A percentile compares a stretch with the other conserved stretches of the same genome.
Evolutionary conservation across 2,329 filamentous ascomycete species (phyloP).

Genomic region (Arthrobotrys sphaeroides): DNA sequence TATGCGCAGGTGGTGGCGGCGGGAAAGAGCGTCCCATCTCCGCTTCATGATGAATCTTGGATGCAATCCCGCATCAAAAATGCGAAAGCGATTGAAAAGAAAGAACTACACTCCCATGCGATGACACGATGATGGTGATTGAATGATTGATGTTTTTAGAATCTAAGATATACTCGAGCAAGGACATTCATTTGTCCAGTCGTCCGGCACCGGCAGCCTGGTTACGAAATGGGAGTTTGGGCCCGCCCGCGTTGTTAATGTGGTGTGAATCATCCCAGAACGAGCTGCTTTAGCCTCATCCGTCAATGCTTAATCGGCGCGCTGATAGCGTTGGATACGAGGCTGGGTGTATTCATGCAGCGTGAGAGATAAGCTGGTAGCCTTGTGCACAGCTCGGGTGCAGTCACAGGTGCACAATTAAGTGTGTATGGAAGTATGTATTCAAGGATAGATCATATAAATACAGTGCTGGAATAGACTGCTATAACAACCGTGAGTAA

Average conservation of each 20-base stretch:
- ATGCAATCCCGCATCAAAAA: background rate
- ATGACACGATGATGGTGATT: background rate
- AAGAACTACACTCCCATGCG: no score
- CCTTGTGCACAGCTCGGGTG: no score
- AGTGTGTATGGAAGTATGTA: background rate
- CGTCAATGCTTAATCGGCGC: background rate
- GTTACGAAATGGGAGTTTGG: background rate
- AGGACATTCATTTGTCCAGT: no score
- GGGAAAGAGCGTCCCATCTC: constrained; percentile 21
- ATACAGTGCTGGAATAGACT: background rate
- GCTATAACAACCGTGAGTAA: background rate
- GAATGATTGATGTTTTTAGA: no score
- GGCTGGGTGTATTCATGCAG: background rate
- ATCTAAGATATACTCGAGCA: no score
- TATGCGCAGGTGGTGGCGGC: background rate
- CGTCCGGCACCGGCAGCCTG: constrained; percentile 11
- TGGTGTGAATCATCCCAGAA: constrained; percentile 3
- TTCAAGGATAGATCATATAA: background rate
- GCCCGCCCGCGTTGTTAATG: constrained; percentile 11
- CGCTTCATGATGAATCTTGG: constrained; percentile 23
- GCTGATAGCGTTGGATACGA: background rate
- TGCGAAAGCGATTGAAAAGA: background rate
- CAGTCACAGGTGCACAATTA: background rate
- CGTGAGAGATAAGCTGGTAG: no score
- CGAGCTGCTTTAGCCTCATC: constrained; percentile 14